Evolutionary conservation across 2,329 filamentous ascomycete species (phyloP).

Genomic region (Stemphylium beticola): DNA sequence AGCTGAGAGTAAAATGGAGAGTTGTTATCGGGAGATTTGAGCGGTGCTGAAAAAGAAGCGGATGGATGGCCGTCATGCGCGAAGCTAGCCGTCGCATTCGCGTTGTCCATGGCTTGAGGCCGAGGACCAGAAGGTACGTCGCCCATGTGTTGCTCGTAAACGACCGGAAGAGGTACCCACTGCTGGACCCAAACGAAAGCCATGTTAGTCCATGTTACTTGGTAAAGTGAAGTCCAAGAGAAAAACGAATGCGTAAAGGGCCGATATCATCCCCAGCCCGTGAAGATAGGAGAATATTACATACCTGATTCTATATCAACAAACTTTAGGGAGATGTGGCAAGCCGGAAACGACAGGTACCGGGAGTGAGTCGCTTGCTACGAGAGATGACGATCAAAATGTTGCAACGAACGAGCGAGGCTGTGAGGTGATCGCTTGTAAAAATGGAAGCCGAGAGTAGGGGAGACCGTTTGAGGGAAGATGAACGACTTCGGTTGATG

Average conservation of each 20-base stretch:
- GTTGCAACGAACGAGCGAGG: slow-evolving; percentile 44
- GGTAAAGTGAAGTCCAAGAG: slow-evolving; percentile 18
- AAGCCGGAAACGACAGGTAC: slow-evolving; percentile 37
- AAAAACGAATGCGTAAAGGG: slow-evolving; percentile 27
- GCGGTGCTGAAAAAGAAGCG: slow-evolving; percentile 20
- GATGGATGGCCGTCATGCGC: slow-evolving; percentile 34
- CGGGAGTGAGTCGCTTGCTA: slow-evolving; percentile 35
- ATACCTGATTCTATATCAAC: slow-evolving; percentile 46
- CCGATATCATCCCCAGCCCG: slow-evolving; percentile 12
- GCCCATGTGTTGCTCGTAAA: slow-evolving; percentile 50
- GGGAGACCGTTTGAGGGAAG: slow-evolving; percentile 39
- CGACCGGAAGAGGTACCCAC: slow-evolving; percentile 51
- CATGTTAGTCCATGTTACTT: slow-evolving; percentile 50
- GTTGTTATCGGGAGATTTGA: slow-evolving; percentile 32
- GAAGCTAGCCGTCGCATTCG: slow-evolving; percentile 35
- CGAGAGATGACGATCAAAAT: slow-evolving; percentile 25
- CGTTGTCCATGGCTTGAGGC: slow-evolving; percentile 39
- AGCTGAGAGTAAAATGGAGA: slow-evolving; percentile 49
- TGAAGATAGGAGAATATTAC: slow-evolving; percentile 30
- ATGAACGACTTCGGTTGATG: slow-evolving; percentile 41
- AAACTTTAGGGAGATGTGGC: slow-evolving; percentile 35
- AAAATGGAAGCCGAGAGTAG: slow-evolving; percentile 45
- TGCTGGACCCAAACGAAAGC: slow-evolving; percentile 52
- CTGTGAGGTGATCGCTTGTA: slow-evolving; percentile 38
- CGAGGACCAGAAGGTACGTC: slow-evolving; percentile 44